phyloP scores from a whole-genome alignment of 345 rosid genomes.

The Eucalyptus camaldulensis region DNA sequence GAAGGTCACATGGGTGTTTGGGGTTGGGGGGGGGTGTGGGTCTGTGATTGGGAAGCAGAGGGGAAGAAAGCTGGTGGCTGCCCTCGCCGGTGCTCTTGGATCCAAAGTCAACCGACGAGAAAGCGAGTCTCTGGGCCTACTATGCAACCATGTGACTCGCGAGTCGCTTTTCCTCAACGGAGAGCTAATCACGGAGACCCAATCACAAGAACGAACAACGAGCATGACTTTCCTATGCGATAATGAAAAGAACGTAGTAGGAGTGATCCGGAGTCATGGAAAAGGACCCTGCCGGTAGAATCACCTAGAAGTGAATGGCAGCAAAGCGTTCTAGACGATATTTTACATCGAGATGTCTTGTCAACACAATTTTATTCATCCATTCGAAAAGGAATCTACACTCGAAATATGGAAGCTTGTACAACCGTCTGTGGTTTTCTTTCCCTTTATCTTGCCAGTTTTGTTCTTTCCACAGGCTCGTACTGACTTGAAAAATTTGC shows the following conservation, averaged over 20 bases:
- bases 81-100: neutral
- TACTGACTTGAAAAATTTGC: neutral
- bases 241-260: too few species aligned
- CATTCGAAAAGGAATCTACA: neutral
- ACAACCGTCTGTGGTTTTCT: neutral
- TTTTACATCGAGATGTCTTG: rapidly evolving
- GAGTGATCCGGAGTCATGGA: neutral
- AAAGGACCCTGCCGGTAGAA: neutral
- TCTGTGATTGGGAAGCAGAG: too few species aligned
- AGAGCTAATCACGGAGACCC: too few species aligned
- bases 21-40: too few species aligned
- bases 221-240: too few species aligned
- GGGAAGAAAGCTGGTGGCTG: rapidly evolving
- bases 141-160: neutral
- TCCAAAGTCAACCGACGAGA: neutral
- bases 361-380: rapidly evolving
- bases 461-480: neutral
- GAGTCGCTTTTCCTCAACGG: too few species aligned
- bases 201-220: too few species aligned
- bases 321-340: neutral
- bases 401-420: neutral
- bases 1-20: too few species aligned
- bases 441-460: neutral
- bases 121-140: neutral
- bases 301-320: neutral